Conservation (phyloP, 345 rosid species). For the Microthlaspi erraticum region DNA sequence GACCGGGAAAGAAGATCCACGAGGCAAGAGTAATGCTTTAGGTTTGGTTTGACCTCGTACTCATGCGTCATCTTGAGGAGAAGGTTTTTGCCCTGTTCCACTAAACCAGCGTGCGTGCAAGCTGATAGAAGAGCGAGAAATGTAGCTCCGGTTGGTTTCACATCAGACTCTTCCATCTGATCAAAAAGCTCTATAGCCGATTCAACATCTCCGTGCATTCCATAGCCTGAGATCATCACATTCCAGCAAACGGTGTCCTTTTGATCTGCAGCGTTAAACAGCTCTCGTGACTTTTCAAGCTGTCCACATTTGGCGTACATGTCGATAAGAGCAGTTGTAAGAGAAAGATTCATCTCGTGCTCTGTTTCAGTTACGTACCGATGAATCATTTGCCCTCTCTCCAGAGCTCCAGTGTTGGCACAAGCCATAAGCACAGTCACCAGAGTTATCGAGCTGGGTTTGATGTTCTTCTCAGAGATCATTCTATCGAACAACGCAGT, state of each 20-base stretch:
- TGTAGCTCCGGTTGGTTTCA: slow-evolving; percentile 61
- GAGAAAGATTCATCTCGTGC: slow-evolving; percentile 56
- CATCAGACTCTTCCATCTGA: slow-evolving; percentile 60
- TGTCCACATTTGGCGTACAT: slow-evolving; percentile 81
- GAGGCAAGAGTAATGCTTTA: slow-evolving; percentile 76
- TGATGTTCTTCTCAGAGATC: slow-evolving; percentile 51
- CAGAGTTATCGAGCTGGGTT: slow-evolving; percentile 60
- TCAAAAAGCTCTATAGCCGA: slow-evolving; percentile 56
- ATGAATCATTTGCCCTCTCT: slow-evolving; percentile 62
- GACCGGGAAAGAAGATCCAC: slow-evolving; percentile 75
- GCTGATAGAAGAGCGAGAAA: slow-evolving; percentile 75
- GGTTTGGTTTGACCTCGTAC: slow-evolving; percentile 53
- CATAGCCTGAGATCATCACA: slow-evolving; percentile 73
- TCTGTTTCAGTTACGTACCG: slow-evolving; percentile 52
- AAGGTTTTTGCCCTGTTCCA: slow-evolving; percentile 60
- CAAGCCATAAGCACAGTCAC: slow-evolving; percentile 66
- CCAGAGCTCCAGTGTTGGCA: slow-evolving; percentile 58
- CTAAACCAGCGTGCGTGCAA: slow-evolving; percentile 64
- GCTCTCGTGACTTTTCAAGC: slow-evolving; percentile 55
- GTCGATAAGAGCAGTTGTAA: slow-evolving; percentile 64
- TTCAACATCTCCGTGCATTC: slow-evolving; percentile 63
- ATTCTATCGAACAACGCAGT: slow-evolving; percentile 60
- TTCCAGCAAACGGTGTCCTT: slow-evolving; percentile 69
- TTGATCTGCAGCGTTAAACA: slow-evolving; percentile 54
- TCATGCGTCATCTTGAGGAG: slow-evolving; percentile 58